These are phyloP conservation scores for Raphanus sativus DNA, from an alignment of 345 rosid species.

Conservation along the genomic window DNA sequence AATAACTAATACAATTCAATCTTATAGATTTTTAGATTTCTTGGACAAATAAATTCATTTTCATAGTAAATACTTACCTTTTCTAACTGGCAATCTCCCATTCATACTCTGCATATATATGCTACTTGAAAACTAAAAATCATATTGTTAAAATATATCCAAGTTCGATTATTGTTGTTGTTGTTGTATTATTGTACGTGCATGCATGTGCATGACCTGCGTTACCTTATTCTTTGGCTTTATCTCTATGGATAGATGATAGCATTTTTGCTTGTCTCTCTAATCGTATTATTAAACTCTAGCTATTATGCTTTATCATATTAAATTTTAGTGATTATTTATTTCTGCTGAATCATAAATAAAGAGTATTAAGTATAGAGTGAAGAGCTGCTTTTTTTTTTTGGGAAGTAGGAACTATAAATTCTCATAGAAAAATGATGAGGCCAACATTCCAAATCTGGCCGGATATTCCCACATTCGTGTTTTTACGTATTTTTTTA, in stretches of 20 bases:
- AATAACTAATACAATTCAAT: not conserved
- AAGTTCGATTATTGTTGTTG: not conserved
- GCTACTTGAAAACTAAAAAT: not conserved
- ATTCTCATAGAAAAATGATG: slow-evolving; percentile 12
- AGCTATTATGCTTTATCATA: not conserved
- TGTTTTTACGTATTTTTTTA: not conserved
- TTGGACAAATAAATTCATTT: not conserved
- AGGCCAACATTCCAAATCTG: slow-evolving; percentile 6
- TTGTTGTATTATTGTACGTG: not conserved
- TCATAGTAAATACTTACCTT: not conserved
- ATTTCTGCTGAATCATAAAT: not conserved
- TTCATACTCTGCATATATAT: not conserved
- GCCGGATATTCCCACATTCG: slow-evolving; percentile 1
- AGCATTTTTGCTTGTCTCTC: not conserved
- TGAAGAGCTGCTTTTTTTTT: not conserved
- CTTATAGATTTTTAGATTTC: not conserved
- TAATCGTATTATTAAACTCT: not conserved
- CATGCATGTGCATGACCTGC: slow-evolving; percentile 12
- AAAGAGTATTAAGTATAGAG: not conserved
- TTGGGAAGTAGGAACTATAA: not conserved
- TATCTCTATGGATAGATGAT: slow-evolving; percentile 6
- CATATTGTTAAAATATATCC: not conserved
- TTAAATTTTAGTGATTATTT: not conserved
- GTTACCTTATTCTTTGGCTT: not conserved
- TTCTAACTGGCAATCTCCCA: not conserved